Evolutionary conservation across 495 filamentous ascomycete genomes (phyloP).

Genomic region (Trichoderma gamsii): DNA sequence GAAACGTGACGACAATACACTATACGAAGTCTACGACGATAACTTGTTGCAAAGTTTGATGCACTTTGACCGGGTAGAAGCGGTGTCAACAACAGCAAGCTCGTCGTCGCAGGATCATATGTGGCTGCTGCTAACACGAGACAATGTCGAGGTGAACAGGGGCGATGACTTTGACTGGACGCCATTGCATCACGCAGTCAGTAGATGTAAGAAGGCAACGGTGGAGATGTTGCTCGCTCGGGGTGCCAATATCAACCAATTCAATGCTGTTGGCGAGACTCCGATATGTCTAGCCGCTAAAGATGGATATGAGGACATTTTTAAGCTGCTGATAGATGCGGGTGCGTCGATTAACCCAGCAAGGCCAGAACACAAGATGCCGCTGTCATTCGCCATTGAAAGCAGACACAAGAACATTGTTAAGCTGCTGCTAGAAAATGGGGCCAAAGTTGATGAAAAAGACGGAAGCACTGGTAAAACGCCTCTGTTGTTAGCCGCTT

Average conservation of each 20-base stretch:
- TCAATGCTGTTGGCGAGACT: neutral
- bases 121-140: constrained; percentile 2
- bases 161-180: neutral
- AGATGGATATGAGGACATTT: neutral
- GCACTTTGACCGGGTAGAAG: neutral
- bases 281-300: neutral
- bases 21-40: neutral
- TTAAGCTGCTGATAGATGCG: neutral
- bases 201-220: neutral
- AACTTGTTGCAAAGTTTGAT: neutral
- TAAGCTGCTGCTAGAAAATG: neutral
- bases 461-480: neutral
- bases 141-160: neutral
- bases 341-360: neutral
- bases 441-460: neutral
- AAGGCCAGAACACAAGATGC: neutral
- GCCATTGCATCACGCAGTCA: neutral
- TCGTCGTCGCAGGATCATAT: neutral
- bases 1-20: neutral
- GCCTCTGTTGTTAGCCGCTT: too few relatives aligned
- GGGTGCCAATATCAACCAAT: neutral
- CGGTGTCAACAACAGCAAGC: neutral
- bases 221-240: neutral
- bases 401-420: neutral
- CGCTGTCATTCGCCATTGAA: neutral